Evolutionary conservation across 2,329 filamentous ascomycete species (phyloP).

Genomic region (Fusarium caatingaense): DNA sequence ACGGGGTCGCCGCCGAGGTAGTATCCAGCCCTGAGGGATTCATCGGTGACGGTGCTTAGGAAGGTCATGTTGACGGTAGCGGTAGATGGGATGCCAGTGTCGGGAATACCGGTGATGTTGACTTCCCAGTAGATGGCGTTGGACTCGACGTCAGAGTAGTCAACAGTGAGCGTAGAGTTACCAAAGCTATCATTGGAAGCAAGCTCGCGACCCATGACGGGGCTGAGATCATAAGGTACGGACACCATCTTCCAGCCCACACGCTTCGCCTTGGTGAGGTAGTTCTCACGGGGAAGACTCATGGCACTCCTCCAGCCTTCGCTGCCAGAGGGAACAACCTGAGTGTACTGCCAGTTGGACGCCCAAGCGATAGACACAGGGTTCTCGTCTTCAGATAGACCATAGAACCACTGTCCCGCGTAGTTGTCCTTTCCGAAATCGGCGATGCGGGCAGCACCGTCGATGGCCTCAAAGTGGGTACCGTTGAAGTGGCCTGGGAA

Average conservation of each 20-base stretch:
- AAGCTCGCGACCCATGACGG: constrained; percentile 59
- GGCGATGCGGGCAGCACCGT: constrained; percentile 45
- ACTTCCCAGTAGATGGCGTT: constrained; percentile 67
- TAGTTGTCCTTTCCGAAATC: constrained; percentile 55
- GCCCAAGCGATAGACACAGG: constrained; percentile 53
- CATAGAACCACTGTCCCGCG: constrained; percentile 52
- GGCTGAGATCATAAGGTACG: constrained; percentile 60
- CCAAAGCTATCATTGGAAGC: constrained; percentile 57
- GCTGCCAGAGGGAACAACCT: constrained; percentile 46
- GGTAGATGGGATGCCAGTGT: constrained; percentile 21
- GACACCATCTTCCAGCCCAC: constrained; percentile 64
- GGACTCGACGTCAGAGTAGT: constrained; percentile 56
- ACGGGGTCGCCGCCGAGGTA: constrained; percentile 44
- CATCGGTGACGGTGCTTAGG: constrained; percentile 40
- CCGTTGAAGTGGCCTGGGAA: constrained; percentile 72
- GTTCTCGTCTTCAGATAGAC: constrained; percentile 36
- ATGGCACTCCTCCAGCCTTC: constrained; percentile 51
- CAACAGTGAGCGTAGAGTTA: constrained; percentile 61
- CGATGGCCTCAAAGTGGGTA: constrained; percentile 64
- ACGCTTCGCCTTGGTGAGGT: constrained; percentile 62
- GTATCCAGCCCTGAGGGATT: constrained; percentile 45
- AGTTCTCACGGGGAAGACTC: constrained; percentile 59
- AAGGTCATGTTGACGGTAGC: constrained; percentile 48
- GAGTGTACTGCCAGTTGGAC: constrained; percentile 51
- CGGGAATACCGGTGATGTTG: constrained; percentile 58